Conservation (phyloP, 495 filamentous ascomycete species). For the Penicillium roqueforti region DNA sequence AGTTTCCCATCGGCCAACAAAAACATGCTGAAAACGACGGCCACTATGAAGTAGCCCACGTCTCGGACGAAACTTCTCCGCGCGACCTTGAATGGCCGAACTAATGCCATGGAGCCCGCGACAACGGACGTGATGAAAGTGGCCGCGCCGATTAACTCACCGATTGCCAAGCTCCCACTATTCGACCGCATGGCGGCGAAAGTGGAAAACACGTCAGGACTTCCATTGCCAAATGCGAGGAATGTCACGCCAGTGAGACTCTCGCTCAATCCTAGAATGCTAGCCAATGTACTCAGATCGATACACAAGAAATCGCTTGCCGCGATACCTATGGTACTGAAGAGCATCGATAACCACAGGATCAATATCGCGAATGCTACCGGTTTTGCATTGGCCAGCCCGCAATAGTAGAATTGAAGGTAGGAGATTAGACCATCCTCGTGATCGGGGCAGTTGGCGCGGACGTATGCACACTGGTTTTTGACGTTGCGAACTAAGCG, state of each 20-base stretch:
- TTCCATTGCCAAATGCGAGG: conserved; percentile 97
- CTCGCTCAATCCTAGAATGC: conserved; percentile 86
- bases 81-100: conserved; percentile 87
- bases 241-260: conserved; percentile 96
- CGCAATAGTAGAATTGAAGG: conserved; percentile 88
- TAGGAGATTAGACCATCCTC: conserved; percentile 89
- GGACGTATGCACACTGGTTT: conserved; percentile 85
- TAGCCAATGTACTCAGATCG: conserved; percentile 88
- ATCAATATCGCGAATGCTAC: conserved; percentile 73
- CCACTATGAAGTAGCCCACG: conserved; percentile 87
- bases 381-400: conserved; percentile 61
- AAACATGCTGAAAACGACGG: conserved; percentile 81
- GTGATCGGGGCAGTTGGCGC: conserved; percentile 77
- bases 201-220: conserved; percentile 96
- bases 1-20: conserved; percentile 83
- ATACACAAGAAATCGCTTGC: conserved; percentile 98
- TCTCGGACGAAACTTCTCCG: conserved; percentile 87
- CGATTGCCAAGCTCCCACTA: conserved; percentile 90
- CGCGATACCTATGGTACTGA: conserved; percentile 97
- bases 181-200: conserved; percentile 97
- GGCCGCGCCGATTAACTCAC: conserved; percentile 92
- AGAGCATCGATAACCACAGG: conserved; percentile 84
- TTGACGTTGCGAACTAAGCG: conserved; percentile 68
- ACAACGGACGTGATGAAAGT: conserved; percentile 97
- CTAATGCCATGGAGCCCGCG: conserved; percentile 95